Conservation (phyloP, 306 rosid genomes). For the Corylus heterophylla region DNA sequence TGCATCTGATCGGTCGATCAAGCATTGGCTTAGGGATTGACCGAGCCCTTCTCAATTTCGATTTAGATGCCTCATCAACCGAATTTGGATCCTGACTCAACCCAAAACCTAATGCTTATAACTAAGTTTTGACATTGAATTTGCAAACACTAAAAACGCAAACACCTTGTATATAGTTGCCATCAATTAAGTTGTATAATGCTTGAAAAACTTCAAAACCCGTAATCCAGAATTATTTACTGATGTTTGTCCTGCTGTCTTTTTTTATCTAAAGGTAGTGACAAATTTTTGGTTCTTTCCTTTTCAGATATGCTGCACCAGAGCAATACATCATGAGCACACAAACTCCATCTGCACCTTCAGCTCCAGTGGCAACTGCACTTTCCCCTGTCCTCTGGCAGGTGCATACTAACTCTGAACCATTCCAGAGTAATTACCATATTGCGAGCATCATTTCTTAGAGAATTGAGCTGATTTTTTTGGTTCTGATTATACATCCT, state of each 20-base stretch:
- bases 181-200: neutral
- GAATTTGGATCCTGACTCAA: no score
- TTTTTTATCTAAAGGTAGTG: neutral
- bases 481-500: conserved; percentile 33
- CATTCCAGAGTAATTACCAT: conserved; percentile 17
- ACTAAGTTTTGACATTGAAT: no score
- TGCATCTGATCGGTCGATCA: no score
- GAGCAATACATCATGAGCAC: conserved; percentile 99
- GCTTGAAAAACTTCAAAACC: neutral
- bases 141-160: no score
- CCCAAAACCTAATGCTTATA: no score
- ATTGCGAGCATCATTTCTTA: conserved; percentile 15
- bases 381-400: conserved; percentile 98
- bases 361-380: conserved; percentile 95
- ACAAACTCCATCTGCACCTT: conserved; percentile 96
- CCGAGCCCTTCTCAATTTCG: no score
- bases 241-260: neutral
- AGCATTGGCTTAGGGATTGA: no score
- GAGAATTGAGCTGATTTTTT: conserved; percentile 22
- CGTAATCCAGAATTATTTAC: neutral
- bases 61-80: no score
- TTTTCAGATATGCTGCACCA: conserved; percentile 87
- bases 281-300: conserved; percentile 6
- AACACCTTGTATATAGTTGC: conserved; percentile 1
- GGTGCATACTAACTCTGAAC: conserved; percentile 43